Evolutionary conservation across 1,284 basidiomycete species (phyloP), one percentile per base, ranked within the genome.

Genomic region (Fomitiporia mediterranea): DNA sequence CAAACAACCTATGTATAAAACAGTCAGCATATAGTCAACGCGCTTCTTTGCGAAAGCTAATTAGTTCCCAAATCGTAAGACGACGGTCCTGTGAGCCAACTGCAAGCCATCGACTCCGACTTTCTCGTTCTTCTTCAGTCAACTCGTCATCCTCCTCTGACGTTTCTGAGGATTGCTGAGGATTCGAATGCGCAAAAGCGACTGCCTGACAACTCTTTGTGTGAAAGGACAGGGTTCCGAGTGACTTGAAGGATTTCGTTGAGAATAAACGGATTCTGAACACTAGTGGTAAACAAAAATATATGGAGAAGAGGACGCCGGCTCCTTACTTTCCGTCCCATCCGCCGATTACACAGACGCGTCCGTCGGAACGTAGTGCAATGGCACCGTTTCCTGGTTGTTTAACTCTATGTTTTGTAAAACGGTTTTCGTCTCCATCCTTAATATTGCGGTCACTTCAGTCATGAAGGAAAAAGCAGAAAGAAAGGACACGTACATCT

Each of bases 251-350:
- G 1, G 78, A 79, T 62, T 83, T 84, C 3, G 87, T 84, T 0
- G 90, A 87, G 69, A 86, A 92, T 7, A 94, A 71, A 0, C 89
- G 81, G 37, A 93, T 77, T 57, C 91, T 94, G 64, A 2, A 23
- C 38, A 42, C 27, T n/a, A 43, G 15, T 17, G 15, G 5, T 35
- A n/a, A 30, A 51, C 19, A 27, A 37, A 15, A 17, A 7, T 27
- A 52, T 32, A 28, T 27, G 50, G 15, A 32, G 39, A 4, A 23
- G 4, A 5, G 43, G 35, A 7, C 13, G n/a, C 23, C 17, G 39
- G 21, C 21, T 5, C 70, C 85, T 64, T 62, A 92, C 92, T 77
- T 82, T 32, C 93, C 92, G 62, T 95, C 92, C 93, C 93, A 95
- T 0, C 91, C 89, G 2, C 88, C 92, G 1, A 92, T 73, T 0